phyloP scores from a whole-genome alignment of 1,139 yeast species.

The Yamadazyma aaseri region DNA sequence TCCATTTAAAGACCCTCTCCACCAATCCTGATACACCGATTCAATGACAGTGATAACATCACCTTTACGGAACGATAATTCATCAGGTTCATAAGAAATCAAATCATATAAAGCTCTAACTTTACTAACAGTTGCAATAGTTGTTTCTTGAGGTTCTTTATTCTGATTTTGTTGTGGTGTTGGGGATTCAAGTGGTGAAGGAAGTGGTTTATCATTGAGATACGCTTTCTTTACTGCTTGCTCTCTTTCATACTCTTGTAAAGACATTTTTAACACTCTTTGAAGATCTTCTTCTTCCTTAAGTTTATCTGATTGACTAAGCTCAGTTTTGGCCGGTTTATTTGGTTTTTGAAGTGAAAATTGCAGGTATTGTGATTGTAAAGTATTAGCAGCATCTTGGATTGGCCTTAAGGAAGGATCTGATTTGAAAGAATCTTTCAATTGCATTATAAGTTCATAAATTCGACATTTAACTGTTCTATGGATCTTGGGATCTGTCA shows the following conservation, averaged over 20 bases:
- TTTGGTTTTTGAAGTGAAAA: conserved; percentile 44
- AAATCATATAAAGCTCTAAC: conserved; percentile 88
- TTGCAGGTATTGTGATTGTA: conserved; percentile 43
- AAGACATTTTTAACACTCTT: conserved; percentile 73
- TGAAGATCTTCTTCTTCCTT: conserved; percentile 81
- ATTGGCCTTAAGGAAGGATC: conserved; percentile 79
- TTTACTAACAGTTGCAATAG: conserved; percentile 55
- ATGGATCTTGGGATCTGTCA: conserved; percentile 62
- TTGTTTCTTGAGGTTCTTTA: conserved; percentile 19
- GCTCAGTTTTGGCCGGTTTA: conserved; percentile 60
- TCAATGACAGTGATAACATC: conserved; percentile 84
- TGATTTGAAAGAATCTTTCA: conserved; percentile 52
- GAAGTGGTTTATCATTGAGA: conserved; percentile 31
- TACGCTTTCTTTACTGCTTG: conserved; percentile 30
- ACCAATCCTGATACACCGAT: conserved; percentile 91
- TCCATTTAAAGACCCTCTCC: conserved; percentile 86
- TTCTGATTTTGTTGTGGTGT: background rate
- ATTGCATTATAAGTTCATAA: conserved; percentile 66
- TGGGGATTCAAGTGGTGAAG: conserved; percentile 15
- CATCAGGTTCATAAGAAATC: conserved; percentile 67
- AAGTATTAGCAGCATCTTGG: conserved; percentile 55
- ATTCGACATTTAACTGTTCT: conserved; percentile 63
- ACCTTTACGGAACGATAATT: conserved; percentile 68
- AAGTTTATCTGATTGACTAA: conserved; percentile 46
- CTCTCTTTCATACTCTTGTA: conserved; percentile 59